Conservation (phyloP, 495 filamentous ascomycete species). For the Corynascus novoguineensis region DNA sequence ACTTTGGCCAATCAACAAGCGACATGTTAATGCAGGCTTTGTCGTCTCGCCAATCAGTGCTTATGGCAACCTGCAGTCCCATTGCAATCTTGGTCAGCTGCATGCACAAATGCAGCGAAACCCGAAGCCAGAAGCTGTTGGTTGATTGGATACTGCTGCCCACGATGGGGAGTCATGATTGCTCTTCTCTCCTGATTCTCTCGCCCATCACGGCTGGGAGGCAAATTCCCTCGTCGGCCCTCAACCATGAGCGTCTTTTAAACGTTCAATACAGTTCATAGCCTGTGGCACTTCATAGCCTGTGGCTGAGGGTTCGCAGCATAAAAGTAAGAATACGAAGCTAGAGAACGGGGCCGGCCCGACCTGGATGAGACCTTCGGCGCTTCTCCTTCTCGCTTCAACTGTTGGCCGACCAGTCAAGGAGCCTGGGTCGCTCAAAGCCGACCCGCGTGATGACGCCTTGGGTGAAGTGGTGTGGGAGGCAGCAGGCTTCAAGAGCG, state of each 20-base stretch:
- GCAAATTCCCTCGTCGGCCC: background rate
- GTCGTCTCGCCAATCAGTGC: constrained; percentile 2
- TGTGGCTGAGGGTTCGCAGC: too few species aligned
- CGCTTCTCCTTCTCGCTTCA: background rate
- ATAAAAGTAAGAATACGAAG: too few species aligned
- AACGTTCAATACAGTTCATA: too few species aligned
- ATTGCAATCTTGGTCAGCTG: constrained; percentile 10
- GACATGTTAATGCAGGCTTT: constrained; percentile 1
- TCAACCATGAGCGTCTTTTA: background rate
- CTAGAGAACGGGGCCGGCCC: background rate
- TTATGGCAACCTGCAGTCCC: background rate
- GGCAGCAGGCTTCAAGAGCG: too few species aligned
- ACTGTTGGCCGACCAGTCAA: background rate
- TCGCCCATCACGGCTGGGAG: background rate
- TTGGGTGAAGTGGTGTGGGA: background rate
- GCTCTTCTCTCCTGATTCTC: background rate
- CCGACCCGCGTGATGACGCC: constrained; percentile 6
- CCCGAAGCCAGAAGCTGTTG: too few species aligned
- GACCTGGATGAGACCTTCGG: background rate
- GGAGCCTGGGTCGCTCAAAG: background rate
- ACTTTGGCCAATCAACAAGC: constrained; percentile 9
- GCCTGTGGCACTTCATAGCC: too few species aligned
- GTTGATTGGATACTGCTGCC: background rate
- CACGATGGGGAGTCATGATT: background rate
- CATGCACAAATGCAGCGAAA: background rate